Evolutionary conservation across 805 yeast species (phyloP).

Genomic region (Priceomyces castillae): DNA sequence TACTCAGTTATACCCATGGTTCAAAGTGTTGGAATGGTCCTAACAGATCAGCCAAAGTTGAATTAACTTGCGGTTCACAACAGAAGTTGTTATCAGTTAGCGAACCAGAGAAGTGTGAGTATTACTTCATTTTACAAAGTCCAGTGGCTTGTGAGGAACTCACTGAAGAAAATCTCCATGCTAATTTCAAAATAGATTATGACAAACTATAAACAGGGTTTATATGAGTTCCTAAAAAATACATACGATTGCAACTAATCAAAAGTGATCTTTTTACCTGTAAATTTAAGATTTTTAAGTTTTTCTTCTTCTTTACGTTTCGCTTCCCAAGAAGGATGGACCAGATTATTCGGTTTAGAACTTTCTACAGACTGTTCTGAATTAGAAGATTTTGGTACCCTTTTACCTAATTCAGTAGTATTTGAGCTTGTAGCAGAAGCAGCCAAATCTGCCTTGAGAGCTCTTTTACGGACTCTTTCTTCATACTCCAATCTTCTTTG

Average conservation of each 20-base stretch:
- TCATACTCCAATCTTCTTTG: constrained; percentile 64
- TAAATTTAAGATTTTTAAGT: constrained; percentile 60
- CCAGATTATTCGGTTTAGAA: constrained; percentile 6
- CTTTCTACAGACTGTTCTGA: neutral
- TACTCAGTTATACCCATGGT: constrained; percentile 55
- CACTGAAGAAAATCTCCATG: constrained; percentile 25
- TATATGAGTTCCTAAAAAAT: neutral
- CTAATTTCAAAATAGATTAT: constrained; percentile 26
- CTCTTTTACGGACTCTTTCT: constrained; percentile 68
- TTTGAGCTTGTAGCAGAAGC: constrained; percentile 39
- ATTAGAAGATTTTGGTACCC: constrained; percentile 16
- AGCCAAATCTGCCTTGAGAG: constrained; percentile 42
- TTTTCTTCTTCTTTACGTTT: constrained; percentile 71
- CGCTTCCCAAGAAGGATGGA: constrained; percentile 99
- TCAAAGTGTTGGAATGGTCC: constrained; percentile 96
- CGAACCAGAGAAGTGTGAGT: constrained; percentile 89
- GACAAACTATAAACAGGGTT: constrained; percentile 13
- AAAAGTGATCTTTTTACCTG: constrained; percentile 83
- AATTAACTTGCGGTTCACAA: constrained; percentile 63
- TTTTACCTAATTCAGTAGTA: constrained; percentile 37
- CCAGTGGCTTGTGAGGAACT: constrained; percentile 46
- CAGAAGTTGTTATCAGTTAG: constrained; percentile 60
- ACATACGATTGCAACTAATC: constrained; percentile 31
- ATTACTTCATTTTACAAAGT: constrained; percentile 49
- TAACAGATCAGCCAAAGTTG: constrained; percentile 62